Evolutionary conservation across 257 asterid genomes (phyloP), one percentile per base, ranked within the genome.

Genomic region (Salvia hispanica): DNA sequence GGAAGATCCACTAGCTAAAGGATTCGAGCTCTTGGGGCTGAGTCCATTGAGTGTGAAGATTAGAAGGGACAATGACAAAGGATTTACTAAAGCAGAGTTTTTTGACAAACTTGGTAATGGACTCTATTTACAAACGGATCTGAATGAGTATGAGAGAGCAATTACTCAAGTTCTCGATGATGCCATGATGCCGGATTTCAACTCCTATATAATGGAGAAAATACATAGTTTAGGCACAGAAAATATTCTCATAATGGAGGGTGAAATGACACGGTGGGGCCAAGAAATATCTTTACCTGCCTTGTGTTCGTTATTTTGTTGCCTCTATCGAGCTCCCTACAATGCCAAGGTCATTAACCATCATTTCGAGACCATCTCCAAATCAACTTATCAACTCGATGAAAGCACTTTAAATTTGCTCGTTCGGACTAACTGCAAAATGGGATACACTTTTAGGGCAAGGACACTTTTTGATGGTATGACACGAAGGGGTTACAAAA

Each of bases 31-130:
- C 28, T 69, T 91, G 79, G 95, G 95, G 66, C 64, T 91, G 31
- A 44, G 74, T 70, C 85, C 91, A n/a, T 74, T 62, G 71, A 50
- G 66, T 57, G 89, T 94, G 80, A 94, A 80, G 86, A 81, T 94
- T 47, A 85, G 79, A 79, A 84, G 99, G 73, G 97, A 94, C 79
- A 87, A 86, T 44, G 86, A 83, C 59, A 77, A 69, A 70, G 81
- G 78, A 43, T 78, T 72, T 52, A 81, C 71, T 7, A 87, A 75
- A 72, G 75, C 95, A 0, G 91, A 91, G 68, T 94, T 91, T 81
- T 93, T 67, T 16, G 97, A 94, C 81, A 72, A 76, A 71, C 94
- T 94, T 50, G 99, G 99, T 21, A 94, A 94, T 80, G 99, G 99
- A 44, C 88, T 94, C 58, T 94, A 85, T 77, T 73, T 91, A 69